Percentiles rank a stretch among this genome's conserved stretches.
Conservation (phyloP, 2,329 filamentous ascomycete species). For the Trichophyton benhamiae region DNA sequence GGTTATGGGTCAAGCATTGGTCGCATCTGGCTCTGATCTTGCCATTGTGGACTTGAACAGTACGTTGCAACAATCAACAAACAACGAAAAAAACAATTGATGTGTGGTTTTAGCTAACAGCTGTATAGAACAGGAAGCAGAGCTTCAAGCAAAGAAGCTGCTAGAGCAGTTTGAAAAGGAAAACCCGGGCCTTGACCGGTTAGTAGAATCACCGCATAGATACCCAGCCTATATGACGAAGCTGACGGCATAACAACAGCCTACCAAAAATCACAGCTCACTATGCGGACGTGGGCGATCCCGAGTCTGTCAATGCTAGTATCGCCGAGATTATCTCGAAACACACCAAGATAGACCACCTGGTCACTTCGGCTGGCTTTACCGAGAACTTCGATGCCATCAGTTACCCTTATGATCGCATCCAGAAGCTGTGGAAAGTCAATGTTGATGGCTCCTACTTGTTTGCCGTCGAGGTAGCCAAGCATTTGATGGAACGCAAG, state of each 20-base stretch:
- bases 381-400: conserved; percentile 91
- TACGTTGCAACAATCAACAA: conserved; percentile 34
- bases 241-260: conserved; percentile 27
- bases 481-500: conserved; percentile 76
- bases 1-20: conserved; percentile 85
- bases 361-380: conserved; percentile 94
- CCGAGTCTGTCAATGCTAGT: conserved; percentile 62
- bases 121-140: conserved; percentile 62
- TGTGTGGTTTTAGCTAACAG: too few species aligned
- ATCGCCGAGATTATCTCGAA: conserved; percentile 55
- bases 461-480: conserved; percentile 71
- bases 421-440: conserved; percentile 87
- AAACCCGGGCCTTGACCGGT: conserved; percentile 63
- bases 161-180: conserved; percentile 65
- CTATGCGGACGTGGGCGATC: conserved; percentile 73
- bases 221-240: background rate
- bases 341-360: conserved; percentile 76
- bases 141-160: conserved; percentile 60
- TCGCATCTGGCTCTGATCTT: conserved; percentile 75
- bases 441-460: conserved; percentile 90
- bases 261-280: conserved; percentile 79
- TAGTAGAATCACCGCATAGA: conserved; percentile 18
- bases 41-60: conserved; percentile 91
- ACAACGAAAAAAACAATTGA: too few species aligned
- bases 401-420: conserved; percentile 77